A percentile compares a stretch with the other conserved stretches of the same genome.
Conservation (phyloP, 1,284 basidiomycete species). For the Apiotrichum mycotoxinovorans region DNA sequence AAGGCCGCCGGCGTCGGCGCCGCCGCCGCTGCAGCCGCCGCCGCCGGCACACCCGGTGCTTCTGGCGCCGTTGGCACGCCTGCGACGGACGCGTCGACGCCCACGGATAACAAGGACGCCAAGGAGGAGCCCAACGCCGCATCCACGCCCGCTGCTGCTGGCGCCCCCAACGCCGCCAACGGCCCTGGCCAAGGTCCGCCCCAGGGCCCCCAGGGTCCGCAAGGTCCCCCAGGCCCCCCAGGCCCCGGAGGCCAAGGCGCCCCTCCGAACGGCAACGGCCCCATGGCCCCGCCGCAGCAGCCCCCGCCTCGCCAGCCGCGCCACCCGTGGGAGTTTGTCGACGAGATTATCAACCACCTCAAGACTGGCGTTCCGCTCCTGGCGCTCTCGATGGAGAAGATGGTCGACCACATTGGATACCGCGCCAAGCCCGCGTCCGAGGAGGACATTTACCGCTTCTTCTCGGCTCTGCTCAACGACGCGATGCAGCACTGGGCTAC, state of each 20-base stretch:
- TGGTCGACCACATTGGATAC: constrained; percentile 90
- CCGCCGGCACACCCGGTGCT: constrained; percentile 49
- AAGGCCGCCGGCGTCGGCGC: constrained; percentile 50
- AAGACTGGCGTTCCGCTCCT: constrained; percentile 96
- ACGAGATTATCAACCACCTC: constrained; percentile 89
- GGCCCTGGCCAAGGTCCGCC: constrained; percentile 14
- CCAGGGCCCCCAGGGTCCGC: constrained; percentile 23
- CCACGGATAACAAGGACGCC: constrained; percentile 22
- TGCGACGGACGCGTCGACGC: constrained; percentile 13
- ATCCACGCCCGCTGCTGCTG: constrained; percentile 18
- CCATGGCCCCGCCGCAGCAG: constrained; percentile 28
- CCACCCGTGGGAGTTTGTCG: constrained; percentile 85
- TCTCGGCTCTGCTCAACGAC: constrained; percentile 74
- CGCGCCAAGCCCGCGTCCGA: constrained; percentile 89
- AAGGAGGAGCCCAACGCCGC: constrained; percentile 27
- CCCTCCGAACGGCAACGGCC: constrained; percentile 28
- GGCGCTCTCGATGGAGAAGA: constrained; percentile 91
- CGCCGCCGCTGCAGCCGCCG: constrained; percentile 32
- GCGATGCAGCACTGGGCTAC: constrained; percentile 64
- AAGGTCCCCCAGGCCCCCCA: constrained; percentile 28
- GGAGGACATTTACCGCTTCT: constrained; percentile 91
- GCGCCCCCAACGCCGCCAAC: constrained; percentile 4
- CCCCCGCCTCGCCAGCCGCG: constrained; percentile 57
- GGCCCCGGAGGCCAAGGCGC: background rate
- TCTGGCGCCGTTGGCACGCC: constrained; percentile 39